phyloP scores from a whole-genome alignment of 2,329 filamentous ascomycete species.

The Fusarium luffae region DNA sequence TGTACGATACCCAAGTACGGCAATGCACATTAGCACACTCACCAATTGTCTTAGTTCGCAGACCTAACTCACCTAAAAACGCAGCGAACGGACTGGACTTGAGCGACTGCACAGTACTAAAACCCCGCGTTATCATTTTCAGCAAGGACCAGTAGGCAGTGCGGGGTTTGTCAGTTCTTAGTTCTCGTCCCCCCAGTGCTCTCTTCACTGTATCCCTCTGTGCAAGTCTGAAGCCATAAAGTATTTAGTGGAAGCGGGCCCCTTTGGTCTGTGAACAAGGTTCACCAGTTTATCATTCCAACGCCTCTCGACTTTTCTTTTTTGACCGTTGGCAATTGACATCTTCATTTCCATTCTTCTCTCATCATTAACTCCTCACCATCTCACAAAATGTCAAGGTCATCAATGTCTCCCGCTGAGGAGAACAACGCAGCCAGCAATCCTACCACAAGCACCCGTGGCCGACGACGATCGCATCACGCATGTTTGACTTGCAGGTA shows the following conservation, averaged over 20 bases:
- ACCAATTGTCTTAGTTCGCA: background rate
- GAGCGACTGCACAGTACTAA: background rate
- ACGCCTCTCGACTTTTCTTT: background rate
- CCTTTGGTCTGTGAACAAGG: slow-evolving; percentile 29
- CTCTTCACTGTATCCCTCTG: slow-evolving; percentile 6
- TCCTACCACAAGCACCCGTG: slow-evolving; percentile 41
- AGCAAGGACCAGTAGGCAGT: slow-evolving; percentile 26
- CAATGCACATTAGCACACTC: slow-evolving; percentile 4
- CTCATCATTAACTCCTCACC: background rate
- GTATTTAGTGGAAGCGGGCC: slow-evolving; percentile 41
- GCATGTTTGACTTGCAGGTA: slow-evolving; percentile 62
- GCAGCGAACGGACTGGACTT: background rate
- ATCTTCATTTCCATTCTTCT: background rate
- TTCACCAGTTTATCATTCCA: slow-evolving; percentile 4
- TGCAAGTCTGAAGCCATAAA: background rate
- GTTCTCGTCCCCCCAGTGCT: background rate
- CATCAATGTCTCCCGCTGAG: slow-evolving; percentile 50
- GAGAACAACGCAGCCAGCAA: slow-evolving; percentile 34
- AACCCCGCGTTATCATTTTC: slow-evolving; percentile 36
- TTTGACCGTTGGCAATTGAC: slow-evolving; percentile 1
- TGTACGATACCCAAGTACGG: background rate
- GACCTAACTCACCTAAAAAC: background rate
- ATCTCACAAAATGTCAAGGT: slow-evolving; percentile 20
- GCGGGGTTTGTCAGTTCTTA: slow-evolving; percentile 34
- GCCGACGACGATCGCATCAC: slow-evolving; percentile 55